A percentile compares a stretch with the other conserved stretches of the same genome.
phyloP scores from a whole-genome alignment of 2,329 filamentous ascomycete species.

The Peltaster fructicola region DNA sequence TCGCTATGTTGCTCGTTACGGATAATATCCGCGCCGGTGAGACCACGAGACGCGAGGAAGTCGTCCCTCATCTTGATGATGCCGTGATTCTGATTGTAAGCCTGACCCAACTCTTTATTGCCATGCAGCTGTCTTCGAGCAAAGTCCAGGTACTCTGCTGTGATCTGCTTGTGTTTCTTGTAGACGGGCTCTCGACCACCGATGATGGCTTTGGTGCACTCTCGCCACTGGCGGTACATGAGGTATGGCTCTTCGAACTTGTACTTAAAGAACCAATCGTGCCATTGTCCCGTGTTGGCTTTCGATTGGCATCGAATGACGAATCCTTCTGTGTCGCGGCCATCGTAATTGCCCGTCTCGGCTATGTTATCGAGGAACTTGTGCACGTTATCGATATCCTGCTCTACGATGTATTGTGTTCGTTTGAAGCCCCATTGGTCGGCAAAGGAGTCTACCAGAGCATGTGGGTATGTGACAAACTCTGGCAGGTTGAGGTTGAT shows the following conservation, averaged over 20 bases:
- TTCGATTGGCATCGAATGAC: conserved; percentile 73
- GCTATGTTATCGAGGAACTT: conserved; percentile 68
- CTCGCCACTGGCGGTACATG: conserved; percentile 97
- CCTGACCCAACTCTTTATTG: conserved; percentile 48
- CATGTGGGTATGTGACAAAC: conserved; percentile 72
- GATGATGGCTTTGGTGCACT: conserved; percentile 86
- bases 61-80: conserved; percentile 84
- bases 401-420: conserved; percentile 59
- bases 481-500: conserved; percentile 90
- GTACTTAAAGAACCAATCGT: conserved; percentile 99
- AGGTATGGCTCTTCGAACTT: conserved; percentile 98
- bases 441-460: conserved; percentile 75
- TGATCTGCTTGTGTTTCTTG: conserved; percentile 79
- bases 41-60: conserved; percentile 65
- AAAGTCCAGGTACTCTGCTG: conserved; percentile 75
- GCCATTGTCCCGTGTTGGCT: conserved; percentile 32
- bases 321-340: conserved; percentile 89
- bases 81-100: conserved; percentile 76
- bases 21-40: conserved; percentile 81
- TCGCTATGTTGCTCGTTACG: conserved; percentile 46
- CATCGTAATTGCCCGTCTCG: conserved; percentile 75
- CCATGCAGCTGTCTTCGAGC: conserved; percentile 55
- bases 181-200: conserved; percentile 52
- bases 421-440: conserved; percentile 88
- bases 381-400: conserved; percentile 58